Evolutionary conservation across 306 rosid genomes (phyloP), one percentile per base, ranked within the genome.

Genomic region (Lathyrus aphaca): DNA sequence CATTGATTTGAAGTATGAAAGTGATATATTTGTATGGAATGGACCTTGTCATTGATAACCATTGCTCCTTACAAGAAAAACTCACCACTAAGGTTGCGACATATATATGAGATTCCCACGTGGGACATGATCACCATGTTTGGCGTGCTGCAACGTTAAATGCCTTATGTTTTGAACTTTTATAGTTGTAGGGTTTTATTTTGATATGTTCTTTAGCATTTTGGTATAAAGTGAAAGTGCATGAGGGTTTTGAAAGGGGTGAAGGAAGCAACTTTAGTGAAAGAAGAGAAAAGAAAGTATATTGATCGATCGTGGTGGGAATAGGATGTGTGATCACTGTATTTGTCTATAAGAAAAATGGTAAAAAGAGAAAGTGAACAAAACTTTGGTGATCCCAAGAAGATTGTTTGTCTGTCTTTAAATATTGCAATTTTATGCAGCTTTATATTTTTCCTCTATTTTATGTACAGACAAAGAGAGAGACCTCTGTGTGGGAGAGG

Each of bases 341-440:
- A 49, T 13, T 11, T 53, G 67, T 66, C 61, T 58, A 68, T 72
- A 62, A 32, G 69, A 44, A 35, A 50, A 68, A 75, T 61, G 16
- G 71, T 4, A 35, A 73, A 10, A 73, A 73, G 74, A 66, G 45
- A 82, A 77, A 81, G 85, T 49, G 69, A 19, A 51, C 74, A 71
- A 74, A 76, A 68, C 69, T 78, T 83, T 81, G 90, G 82, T 87
- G 96, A 89, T 87, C 96, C 92, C 92, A 65, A 89, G 80, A 74
- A 65, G 86, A 81, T 80, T 79, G 86, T 54, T 80, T 45, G 66
- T 35, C 39, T 35, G 3, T 73, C 42, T 66, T 79, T 67, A 58
- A 71, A 73, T 75, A 65, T 77, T 61, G 60, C 58, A 72, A n/a
- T 43, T 25, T 27, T 42, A 43, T 12, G 81, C 83, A 80, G 74